phyloP scores from a whole-genome alignment of 148 eudicot genomes.

The Cornus controversa region DNA sequence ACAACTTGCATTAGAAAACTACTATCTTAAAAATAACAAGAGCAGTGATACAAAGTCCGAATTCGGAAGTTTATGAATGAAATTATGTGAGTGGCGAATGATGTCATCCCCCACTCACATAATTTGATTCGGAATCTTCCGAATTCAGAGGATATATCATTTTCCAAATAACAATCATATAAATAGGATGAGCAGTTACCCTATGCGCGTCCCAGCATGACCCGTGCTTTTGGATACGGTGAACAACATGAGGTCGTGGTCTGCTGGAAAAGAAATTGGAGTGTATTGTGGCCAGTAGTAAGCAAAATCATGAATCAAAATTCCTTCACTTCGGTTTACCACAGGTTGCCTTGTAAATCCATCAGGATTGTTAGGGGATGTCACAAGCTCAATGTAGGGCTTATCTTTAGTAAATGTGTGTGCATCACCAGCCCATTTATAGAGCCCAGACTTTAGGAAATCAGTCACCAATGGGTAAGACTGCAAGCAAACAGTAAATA shows the following conservation, averaged over 20 bases:
- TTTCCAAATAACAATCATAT: no score
- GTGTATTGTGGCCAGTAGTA: slow-evolving; percentile 99
- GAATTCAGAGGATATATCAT: no score
- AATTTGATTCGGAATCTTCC: no score
- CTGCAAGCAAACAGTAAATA: slow-evolving; percentile 42
- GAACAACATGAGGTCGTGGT: slow-evolving; percentile 86
- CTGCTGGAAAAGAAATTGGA: slow-evolving; percentile 69
- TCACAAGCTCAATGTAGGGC: slow-evolving; percentile 91
- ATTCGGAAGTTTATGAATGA: no score
- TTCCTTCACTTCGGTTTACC: slow-evolving; percentile 63
- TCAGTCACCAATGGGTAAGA: slow-evolving; percentile 79
- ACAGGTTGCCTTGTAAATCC: slow-evolving; percentile 69
- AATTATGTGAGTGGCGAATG: no score
- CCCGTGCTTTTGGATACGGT: slow-evolving; percentile 96
- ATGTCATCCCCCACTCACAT: no score
- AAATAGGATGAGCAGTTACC: slow-evolving; percentile 31
- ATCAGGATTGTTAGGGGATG: slow-evolving; percentile 97
- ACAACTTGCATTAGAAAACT: no score
- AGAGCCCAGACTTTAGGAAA: slow-evolving; percentile 85
- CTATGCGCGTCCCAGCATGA: slow-evolving; percentile 94
- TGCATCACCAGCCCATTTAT: slow-evolving; percentile 91
- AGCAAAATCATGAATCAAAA: slow-evolving; percentile 78
- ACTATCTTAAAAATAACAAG: no score
- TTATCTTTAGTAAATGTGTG: slow-evolving; percentile 42
- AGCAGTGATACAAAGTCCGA: no score